Evolutionary conservation across 2,329 filamentous ascomycete genomes (phyloP), one percentile per base, ranked within the genome.

Genomic region (Ophiostoma sp.): DNA sequence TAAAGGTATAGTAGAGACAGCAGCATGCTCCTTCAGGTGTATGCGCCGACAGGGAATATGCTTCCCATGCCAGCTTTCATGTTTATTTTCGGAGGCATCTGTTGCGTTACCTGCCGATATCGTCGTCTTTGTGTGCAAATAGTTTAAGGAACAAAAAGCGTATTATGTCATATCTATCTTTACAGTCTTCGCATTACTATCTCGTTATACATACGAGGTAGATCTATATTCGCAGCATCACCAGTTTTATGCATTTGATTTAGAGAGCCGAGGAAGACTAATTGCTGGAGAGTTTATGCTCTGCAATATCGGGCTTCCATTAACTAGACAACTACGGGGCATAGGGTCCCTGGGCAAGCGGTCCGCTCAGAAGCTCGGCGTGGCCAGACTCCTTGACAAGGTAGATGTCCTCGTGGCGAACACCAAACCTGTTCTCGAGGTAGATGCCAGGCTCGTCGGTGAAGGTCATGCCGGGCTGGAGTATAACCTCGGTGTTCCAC

Each of bases 351-450:
- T 44, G 14, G 9, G 63, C 63, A 44, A 64, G 63, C 18, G 18
- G 63, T 11, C 63, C 63, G n/a, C n/a, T 44, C 11, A 64, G 63
- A 1, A 64, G 63, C 63, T 64, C 63, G 41, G 63, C 63, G n/a
- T 64, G 41, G 18, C 63, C 63, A 18, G 63, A 12, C 41, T 47
- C 63, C 4, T 9, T 64, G 16, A 64, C 63, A 4, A 64, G 63
- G 42, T 64, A 64, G 42, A 64, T 64, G 63, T 64, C 63, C 63
- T 64, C 63, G 63, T 64, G 63, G 40, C 63, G 63, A 2, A 64
- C 41, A 44, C 63, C 63, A 47, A 64, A 64, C 18, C n/a, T 44
- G 41, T 44, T 44, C 40, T 64, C 63, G 18, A 64, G 63, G 63
- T 64, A 64, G 42, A 64, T 64, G n/a, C 63, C 63, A 3, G 63